Conservation (phyloP, 1,284 basidiomycete genomes). For the Caloboletus inedulis region DNA sequence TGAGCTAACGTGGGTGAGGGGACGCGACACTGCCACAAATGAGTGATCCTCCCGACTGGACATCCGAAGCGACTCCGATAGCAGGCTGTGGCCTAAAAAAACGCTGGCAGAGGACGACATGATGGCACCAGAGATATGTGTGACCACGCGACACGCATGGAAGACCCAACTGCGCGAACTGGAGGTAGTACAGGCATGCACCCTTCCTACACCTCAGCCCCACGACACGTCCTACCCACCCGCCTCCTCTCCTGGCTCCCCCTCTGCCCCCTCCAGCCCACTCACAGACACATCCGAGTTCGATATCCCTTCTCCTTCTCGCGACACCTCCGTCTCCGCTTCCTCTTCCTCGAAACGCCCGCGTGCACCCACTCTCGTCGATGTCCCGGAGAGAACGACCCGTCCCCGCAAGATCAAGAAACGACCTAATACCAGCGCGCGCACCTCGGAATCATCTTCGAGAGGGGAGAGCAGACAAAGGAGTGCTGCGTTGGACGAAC, state of each 20-base stretch:
- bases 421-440: slow-evolving; percentile 17
- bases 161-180: slow-evolving; percentile 20
- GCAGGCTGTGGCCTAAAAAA: neutral
- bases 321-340: slow-evolving; percentile 24
- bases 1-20: slow-evolving; percentile 7
- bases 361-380: slow-evolving; percentile 16
- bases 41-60: neutral
- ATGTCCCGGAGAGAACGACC: neutral
- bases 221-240: slow-evolving; percentile 8
- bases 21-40: slow-evolving; percentile 19
- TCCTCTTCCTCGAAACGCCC: slow-evolving; percentile 30
- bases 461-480: slow-evolving; percentile 22
- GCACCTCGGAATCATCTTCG: slow-evolving; percentile 24
- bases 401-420: slow-evolving; percentile 28
- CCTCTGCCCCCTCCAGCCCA: slow-evolving; percentile 21
- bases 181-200: neutral
- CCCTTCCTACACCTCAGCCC: neutral
- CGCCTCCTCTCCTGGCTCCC: slow-evolving; percentile 19
- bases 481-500: slow-evolving; percentile 29
- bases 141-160: slow-evolving; percentile 30
- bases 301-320: slow-evolving; percentile 17
- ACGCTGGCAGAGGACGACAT: slow-evolving; percentile 1
- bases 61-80: neutral
- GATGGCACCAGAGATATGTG: slow-evolving; percentile 19
- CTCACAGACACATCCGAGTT: slow-evolving; percentile 29